A percentile compares a stretch with the other conserved stretches of the same genome.
These are phyloP conservation scores for Aspergillus novoparasiticus DNA, from an alignment of 2,329 filamentous ascomycete species.

Conservation along the genomic window DNA sequence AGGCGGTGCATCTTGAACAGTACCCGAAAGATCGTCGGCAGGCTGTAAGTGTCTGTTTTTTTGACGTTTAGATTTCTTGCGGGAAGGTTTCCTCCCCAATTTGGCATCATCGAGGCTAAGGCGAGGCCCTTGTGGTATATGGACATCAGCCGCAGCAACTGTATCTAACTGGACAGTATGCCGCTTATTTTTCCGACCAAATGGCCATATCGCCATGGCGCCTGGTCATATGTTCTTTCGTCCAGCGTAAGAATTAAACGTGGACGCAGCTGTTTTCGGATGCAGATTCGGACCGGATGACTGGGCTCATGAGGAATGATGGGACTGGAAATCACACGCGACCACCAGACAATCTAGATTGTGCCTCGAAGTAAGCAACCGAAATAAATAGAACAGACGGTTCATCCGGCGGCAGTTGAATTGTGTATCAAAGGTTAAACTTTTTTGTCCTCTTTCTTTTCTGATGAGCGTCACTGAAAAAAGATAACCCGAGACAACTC, in stretches of 20 bases:
- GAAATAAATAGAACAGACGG: conserved; percentile 4
- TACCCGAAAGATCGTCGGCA: conserved; percentile 22
- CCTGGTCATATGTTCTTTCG: conserved; percentile 17
- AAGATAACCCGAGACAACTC: conserved; percentile 6
- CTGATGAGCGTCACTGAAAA: neutral
- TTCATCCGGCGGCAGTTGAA: neutral
- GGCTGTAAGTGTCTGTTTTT: conserved; percentile 34
- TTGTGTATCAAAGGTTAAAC: neutral
- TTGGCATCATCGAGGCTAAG: conserved; percentile 28
- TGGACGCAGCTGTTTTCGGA: conserved; percentile 20
- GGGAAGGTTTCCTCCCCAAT: conserved; percentile 35
- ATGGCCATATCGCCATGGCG: conserved; percentile 80
- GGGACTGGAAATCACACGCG: conserved; percentile 16
- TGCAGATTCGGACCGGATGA: conserved; percentile 20
- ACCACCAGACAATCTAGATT: conserved; percentile 12
- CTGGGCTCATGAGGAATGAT: conserved; percentile 31
- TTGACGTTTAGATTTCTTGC: conserved; percentile 37
- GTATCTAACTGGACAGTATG: conserved; percentile 60
- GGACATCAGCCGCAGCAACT: conserved; percentile 49
- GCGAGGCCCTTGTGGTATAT: conserved; percentile 36
- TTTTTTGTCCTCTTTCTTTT: neutral
- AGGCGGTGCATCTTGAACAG: conserved; percentile 17
- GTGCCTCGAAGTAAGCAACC: conserved; percentile 1
- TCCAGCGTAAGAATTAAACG: conserved; percentile 23
- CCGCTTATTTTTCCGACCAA: conserved; percentile 72